Conservation (phyloP, 225 moss, liverwort and hornwort genomes). For the Physcomitrellopsis africana region DNA sequence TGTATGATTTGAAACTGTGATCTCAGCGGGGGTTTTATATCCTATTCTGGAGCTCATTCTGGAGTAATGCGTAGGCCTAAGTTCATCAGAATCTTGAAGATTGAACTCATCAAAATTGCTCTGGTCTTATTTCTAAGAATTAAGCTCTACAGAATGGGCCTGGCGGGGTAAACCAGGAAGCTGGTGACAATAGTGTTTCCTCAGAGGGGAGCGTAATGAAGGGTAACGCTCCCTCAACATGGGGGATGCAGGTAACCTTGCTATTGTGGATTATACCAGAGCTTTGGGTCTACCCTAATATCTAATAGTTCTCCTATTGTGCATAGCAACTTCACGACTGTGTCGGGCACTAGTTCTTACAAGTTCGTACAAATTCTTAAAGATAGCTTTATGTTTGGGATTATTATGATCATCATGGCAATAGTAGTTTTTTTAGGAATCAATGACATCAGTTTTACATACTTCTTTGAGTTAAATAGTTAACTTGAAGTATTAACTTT, state of each 20-base stretch:
- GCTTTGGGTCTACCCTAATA: neutral
- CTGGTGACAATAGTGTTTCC: conserved; percentile 36
- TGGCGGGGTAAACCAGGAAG: conserved; percentile 46
- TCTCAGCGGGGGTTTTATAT: neutral
- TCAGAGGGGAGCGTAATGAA: conserved; percentile 52
- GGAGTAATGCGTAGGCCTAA: neutral
- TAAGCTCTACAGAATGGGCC: conserved; percentile 54
- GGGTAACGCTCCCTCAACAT: conserved; percentile 49
- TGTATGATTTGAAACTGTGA: neutral
- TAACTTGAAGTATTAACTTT: conserved; percentile 25
- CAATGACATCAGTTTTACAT: conserved; percentile 9
- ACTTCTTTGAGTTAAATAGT: conserved; percentile 8
- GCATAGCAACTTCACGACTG: neutral
- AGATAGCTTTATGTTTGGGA: neutral
- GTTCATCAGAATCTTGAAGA: neutral
- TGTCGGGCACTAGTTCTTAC: too few relatives aligned
- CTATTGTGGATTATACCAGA: conserved; percentile 6
- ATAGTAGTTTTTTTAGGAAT: neutral
- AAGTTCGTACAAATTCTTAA: too few relatives aligned
- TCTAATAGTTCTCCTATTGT: neutral
- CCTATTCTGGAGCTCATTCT: neutral
- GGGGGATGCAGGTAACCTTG: conserved; percentile 58
- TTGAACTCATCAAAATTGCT: neutral
- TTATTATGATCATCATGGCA: neutral
- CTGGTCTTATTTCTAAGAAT: conserved; percentile 23